These are phyloP conservation scores for Erysimum cheiranthoides DNA, from an alignment of 345 rosid genomes.

Conservation along the genomic window DNA sequence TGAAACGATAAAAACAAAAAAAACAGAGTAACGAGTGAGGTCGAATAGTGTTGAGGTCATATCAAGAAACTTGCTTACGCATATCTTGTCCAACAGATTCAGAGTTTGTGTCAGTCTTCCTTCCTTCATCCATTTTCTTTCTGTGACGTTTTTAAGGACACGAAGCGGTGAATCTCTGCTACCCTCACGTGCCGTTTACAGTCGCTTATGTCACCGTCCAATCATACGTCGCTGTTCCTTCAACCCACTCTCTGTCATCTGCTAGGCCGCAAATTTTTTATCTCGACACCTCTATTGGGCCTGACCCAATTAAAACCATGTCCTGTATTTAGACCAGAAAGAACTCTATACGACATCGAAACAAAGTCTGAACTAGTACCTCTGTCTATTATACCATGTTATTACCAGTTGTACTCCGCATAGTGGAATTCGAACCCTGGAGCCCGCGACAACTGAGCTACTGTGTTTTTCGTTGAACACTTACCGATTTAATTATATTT, in stretches of 20 bases:
- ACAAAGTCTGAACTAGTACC: too few relatives aligned
- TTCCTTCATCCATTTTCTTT: conserved; percentile 26
- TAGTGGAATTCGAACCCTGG: too few relatives aligned
- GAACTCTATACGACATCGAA: too few relatives aligned
- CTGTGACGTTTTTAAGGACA: conserved; percentile 42
- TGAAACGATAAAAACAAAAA: conserved; percentile 23
- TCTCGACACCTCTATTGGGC: conserved; percentile 17
- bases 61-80: conserved; percentile 41
- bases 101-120: conserved; percentile 42
- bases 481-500: too few relatives aligned
- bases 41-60: conserved; percentile 42
- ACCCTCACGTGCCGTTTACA: conserved; percentile 42
- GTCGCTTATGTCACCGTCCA: conserved; percentile 47
- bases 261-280: background rate
- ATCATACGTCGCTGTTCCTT: conserved; percentile 42
- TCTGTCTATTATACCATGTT: too few relatives aligned
- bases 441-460: too few relatives aligned
- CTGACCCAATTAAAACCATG: conserved; percentile 2
- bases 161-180: conserved; percentile 41
- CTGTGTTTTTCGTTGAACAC: too few relatives aligned
- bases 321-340: background rate
- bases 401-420: too few relatives aligned
- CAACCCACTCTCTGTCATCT: background rate
- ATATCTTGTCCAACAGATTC: conserved; percentile 41
- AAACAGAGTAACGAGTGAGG: conserved; percentile 7